Conservation (phyloP, 768 basidiomycete genomes). For the Boletus pseudopeckii region DNA sequence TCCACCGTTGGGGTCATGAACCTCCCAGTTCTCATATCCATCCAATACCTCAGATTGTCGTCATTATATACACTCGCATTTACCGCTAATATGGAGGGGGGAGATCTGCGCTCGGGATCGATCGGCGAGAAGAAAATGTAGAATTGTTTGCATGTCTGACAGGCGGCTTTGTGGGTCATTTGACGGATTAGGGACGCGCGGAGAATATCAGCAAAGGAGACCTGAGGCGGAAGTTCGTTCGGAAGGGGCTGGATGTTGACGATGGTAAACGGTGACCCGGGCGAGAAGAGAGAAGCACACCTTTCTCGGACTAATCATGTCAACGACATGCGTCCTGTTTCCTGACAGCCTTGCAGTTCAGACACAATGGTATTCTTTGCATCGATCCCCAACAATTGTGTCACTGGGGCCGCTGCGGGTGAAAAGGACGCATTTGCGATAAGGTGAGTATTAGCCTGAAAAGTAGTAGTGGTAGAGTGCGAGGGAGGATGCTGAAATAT, state of each 20-base stretch:
- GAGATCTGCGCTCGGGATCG: conserved; percentile 58
- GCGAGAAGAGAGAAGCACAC: conserved; percentile 37
- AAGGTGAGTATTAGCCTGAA: conserved; percentile 20
- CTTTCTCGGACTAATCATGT: conserved; percentile 83
- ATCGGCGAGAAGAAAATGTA: conserved; percentile 67
- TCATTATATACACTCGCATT: conserved; percentile 81
- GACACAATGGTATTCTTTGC: conserved; percentile 76
- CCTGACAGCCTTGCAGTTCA: conserved; percentile 64
- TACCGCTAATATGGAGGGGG: conserved; percentile 83
- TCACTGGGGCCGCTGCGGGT: conserved; percentile 67
- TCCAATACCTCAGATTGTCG: conserved; percentile 73
- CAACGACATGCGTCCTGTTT: conserved; percentile 79
- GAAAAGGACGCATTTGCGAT: conserved; percentile 14
- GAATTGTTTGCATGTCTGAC: conserved; percentile 81
- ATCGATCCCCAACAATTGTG: conserved; percentile 81
- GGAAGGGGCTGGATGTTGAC: conserved; percentile 28
- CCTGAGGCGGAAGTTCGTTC: conserved; percentile 37
- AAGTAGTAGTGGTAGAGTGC: conserved; percentile 1
- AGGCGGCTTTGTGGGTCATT: conserved; percentile 82
- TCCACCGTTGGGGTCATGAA: conserved; percentile 61
- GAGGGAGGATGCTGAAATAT: conserved; percentile 33
- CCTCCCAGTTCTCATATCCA: conserved; percentile 42
- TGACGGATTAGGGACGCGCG: conserved; percentile 75
- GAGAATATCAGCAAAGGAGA: conserved; percentile 66
- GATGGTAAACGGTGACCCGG: background rate